These are phyloP conservation scores for Solanum raphanifolium DNA, from an alignment of 257 asterid species.

Conservation along the genomic window DNA sequence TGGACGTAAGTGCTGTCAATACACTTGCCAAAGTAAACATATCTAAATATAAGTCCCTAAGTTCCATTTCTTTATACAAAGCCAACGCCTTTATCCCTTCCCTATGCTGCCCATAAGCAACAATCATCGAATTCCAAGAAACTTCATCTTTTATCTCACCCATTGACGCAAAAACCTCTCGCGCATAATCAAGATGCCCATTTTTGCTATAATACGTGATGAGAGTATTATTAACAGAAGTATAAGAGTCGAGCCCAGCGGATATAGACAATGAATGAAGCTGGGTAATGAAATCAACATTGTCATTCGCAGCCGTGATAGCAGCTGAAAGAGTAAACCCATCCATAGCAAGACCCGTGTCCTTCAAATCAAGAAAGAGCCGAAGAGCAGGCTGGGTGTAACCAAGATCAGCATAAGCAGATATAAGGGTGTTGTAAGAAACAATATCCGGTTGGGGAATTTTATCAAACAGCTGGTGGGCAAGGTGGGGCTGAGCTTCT, in stretches of 20 bases:
- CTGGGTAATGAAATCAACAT: constrained; percentile 29
- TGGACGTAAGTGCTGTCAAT: constrained; percentile 57
- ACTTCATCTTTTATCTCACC: constrained; percentile 52
- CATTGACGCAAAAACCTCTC: constrained; percentile 39
- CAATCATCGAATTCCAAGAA: constrained; percentile 82
- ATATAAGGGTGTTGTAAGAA: constrained; percentile 69
- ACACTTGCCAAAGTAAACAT: constrained; percentile 72
- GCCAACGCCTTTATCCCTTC: constrained; percentile 50
- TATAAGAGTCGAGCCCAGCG: constrained; percentile 39
- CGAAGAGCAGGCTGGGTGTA: constrained; percentile 23
- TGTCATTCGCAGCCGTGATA: constrained; percentile 36
- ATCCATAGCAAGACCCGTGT: constrained; percentile 32
- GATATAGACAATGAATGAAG: constrained; percentile 39
- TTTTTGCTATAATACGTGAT: constrained; percentile 46
- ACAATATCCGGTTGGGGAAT: constrained; percentile 68
- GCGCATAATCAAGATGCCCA: constrained; percentile 31
- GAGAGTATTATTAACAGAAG: constrained; percentile 54
- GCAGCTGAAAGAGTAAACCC: constrained; percentile 55
- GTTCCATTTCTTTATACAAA: constrained; percentile 55
- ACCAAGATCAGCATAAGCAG: constrained; percentile 63
- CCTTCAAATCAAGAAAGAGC: constrained; percentile 31
- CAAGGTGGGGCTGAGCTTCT: constrained; percentile 32
- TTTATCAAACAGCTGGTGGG: constrained; percentile 53
- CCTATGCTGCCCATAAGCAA: constrained; percentile 52
- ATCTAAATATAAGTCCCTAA: constrained; percentile 30